Conservation (phyloP, 306 rosid genomes). For the Inga oerstediana region DNA sequence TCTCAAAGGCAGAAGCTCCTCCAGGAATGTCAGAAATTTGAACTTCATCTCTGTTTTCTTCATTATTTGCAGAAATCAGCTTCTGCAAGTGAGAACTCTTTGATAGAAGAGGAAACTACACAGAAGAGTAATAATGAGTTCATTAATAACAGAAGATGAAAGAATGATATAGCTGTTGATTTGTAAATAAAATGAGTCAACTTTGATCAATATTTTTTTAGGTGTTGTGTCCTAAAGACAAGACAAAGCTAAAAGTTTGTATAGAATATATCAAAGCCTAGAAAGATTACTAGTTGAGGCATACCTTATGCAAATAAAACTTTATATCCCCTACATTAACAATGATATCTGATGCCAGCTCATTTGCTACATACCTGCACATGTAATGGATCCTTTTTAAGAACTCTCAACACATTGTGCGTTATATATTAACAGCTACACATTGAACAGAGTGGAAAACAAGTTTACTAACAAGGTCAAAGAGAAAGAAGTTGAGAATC, state of each 20-base stretch:
- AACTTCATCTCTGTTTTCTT: conserved; percentile 63
- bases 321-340: conserved; percentile 69
- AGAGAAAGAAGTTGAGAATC: neutral
- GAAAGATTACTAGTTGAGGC: conserved; percentile 22
- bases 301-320: conserved; percentile 92
- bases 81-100: conserved; percentile 85
- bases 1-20: conserved; percentile 85
- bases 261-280: conserved; percentile 20
- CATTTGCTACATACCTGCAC: conserved; percentile 88
- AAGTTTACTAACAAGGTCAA: conserved; percentile 3
- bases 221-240: neutral
- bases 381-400: conserved; percentile 27
- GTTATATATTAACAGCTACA: conserved; percentile 12
- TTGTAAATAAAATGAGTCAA: conserved; percentile 27
- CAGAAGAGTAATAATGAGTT: conserved; percentile 18
- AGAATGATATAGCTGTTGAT: conserved; percentile 19
- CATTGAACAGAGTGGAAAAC: neutral
- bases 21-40: conserved; percentile 86
- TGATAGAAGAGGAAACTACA: conserved; percentile 95
- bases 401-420: conserved; percentile 8
- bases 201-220: neutral
- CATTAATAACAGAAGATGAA: conserved; percentile 36
- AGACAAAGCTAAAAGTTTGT: conserved; percentile 1
- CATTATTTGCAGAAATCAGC: conserved; percentile 60
- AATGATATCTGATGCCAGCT: conserved; percentile 74